phyloP scores from a whole-genome alignment of 352 stramenopile genomes.

The Thraustotheca clavata region DNA sequence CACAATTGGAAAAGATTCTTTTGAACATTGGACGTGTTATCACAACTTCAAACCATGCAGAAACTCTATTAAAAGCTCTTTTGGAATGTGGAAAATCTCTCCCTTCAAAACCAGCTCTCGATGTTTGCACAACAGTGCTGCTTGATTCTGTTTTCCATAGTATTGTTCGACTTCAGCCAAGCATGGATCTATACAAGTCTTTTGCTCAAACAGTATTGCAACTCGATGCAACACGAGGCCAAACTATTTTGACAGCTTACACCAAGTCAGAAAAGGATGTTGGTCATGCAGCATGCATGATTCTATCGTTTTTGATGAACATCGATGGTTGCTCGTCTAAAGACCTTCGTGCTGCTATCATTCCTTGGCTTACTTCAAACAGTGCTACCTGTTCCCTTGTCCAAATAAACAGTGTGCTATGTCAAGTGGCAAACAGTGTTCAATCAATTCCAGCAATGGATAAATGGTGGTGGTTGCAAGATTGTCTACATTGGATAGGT shows the following conservation, averaged over 20 bases:
- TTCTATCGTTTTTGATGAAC: not conserved
- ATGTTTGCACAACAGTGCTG: not conserved
- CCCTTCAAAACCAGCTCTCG: not conserved
- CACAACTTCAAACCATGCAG: not conserved
- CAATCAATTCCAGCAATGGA: not conserved
- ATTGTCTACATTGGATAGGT: conserved; percentile 9
- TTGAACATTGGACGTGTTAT: not conserved
- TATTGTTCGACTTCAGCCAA: not conserved
- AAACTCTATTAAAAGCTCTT: not conserved
- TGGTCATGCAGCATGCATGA: not conserved
- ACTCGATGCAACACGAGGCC: not conserved
- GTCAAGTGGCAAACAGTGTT: not conserved
- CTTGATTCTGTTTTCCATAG: not conserved
- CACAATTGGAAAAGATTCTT: conserved; percentile 15
- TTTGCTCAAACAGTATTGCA: not conserved
- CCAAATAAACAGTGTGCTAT: not conserved
- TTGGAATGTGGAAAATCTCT: not conserved
- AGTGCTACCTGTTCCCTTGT: not conserved
- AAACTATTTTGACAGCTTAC: not conserved
- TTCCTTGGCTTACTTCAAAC: not conserved
- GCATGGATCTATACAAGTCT: not conserved
- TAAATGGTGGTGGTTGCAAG: conserved; percentile 6
- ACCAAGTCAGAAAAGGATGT: not conserved
- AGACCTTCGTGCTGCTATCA: not conserved
- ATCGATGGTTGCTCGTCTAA: not conserved